A percentile compares a stretch with the other conserved stretches of the same genome.
Conservation (phyloP, 1,139 yeast species). For the Hyphopichia khmerensis region DNA sequence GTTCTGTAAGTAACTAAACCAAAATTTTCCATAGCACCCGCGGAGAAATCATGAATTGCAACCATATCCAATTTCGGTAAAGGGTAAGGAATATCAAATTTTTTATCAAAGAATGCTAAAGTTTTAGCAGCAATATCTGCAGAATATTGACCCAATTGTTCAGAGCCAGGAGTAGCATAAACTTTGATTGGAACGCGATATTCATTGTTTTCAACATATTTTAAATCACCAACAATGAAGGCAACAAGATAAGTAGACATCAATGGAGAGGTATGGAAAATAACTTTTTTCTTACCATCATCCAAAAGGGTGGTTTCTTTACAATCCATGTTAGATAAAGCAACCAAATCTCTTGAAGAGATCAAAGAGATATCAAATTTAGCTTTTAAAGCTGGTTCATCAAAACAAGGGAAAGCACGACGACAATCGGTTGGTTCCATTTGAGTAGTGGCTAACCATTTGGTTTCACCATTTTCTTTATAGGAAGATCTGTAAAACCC, state of each 20-base stretch:
- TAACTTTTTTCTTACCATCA: slow-evolving; percentile 49
- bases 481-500: slow-evolving; percentile 83
- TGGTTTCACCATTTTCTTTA: slow-evolving; percentile 56
- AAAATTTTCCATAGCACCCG: slow-evolving; percentile 65
- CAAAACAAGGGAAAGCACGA: slow-evolving; percentile 87
- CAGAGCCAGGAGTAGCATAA: slow-evolving; percentile 54
- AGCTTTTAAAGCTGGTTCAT: slow-evolving; percentile 85
- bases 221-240: slow-evolving; percentile 75
- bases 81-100: slow-evolving; percentile 59
- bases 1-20: slow-evolving; percentile 57
- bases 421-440: slow-evolving; percentile 91
- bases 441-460: slow-evolving; percentile 77
- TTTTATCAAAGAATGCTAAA: slow-evolving; percentile 48
- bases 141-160: slow-evolving; percentile 48
- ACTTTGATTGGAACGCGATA: slow-evolving; percentile 65
- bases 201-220: slow-evolving; percentile 61
- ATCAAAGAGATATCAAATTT: slow-evolving; percentile 67
- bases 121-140: slow-evolving; percentile 53
- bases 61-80: slow-evolving; percentile 58
- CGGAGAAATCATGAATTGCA: slow-evolving; percentile 58
- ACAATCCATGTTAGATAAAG: slow-evolving; percentile 80
- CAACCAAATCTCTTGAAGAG: slow-evolving; percentile 59
- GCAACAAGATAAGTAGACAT: slow-evolving; percentile 83
- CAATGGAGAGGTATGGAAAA: slow-evolving; percentile 56
- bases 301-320: slow-evolving; percentile 45